These are phyloP conservation scores for Gynostemma pentaphyllum DNA, from an alignment of 306 rosid species.

Conservation along the genomic window DNA sequence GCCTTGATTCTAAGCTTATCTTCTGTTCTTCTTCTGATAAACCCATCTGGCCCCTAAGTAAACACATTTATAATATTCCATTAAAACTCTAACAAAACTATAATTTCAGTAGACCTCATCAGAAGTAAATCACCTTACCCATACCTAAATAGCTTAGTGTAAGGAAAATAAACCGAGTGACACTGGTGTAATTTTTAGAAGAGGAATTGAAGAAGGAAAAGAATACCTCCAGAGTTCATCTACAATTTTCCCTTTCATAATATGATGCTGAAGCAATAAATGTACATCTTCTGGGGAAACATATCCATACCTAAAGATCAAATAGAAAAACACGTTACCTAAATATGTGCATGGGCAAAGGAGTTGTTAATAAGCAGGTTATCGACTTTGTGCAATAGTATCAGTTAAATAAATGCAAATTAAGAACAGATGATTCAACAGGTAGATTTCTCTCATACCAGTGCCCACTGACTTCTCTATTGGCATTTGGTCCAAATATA, in stretches of 20 bases:
- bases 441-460: constrained; percentile 40
- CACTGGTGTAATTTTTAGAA: neutral
- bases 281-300: constrained; percentile 78
- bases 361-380: neutral
- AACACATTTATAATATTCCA: neutral
- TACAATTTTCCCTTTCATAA: constrained; percentile 55
- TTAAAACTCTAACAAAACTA: neutral
- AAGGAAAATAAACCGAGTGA: neutral
- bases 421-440: neutral
- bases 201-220: neutral
- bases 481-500: constrained; percentile 47
- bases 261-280: constrained; percentile 64
- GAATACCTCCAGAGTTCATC: constrained; percentile 77
- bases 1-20: constrained; percentile 43
- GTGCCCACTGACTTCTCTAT: constrained; percentile 69
- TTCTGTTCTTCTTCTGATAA: constrained; percentile 67
- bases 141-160: neutral
- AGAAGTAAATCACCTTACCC: neutral
- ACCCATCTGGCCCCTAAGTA: constrained; percentile 88
- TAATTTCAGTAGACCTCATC: neutral
- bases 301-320: constrained; percentile 74
- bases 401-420: too few relatives aligned
- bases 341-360: constrained; percentile 1
- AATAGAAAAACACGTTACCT: neutral
- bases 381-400: neutral